Base-by-base conservation (phyloP, 306 rosid genomes). In the Sechiopsis laciniata region DNA sequence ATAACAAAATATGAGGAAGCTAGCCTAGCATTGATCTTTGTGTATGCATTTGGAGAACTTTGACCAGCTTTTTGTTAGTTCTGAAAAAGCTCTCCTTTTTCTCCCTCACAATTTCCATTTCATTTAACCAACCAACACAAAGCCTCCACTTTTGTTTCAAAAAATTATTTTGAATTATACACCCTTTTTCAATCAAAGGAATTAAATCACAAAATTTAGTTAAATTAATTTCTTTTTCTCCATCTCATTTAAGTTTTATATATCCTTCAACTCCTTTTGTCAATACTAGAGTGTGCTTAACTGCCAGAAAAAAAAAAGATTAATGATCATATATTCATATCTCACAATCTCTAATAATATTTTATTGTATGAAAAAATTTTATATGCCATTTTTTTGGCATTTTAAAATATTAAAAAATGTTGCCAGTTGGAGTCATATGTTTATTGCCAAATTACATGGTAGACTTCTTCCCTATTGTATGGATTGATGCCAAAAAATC, bases 41-140 rank as follows among this genome's bases (percentile, higher is more conserved):
- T 62, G 54, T 51, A 12, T 77, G 78, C 75, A 71, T 84, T 68
- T 77, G 74, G 78, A 60, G 16, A 60, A 81, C 83, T 84, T 83
- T 89, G 95, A 90, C 96, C 85, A 55, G 62, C 88, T 81, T 84
- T 88, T 87, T 73, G 66, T 72, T 72, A 78, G 16, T 87, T 82
- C 75, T 76, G 75, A 80, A 88, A 60, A 86, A 72, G 35, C 75
- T 78, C 77, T 82, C 80, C 80, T 63, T 80, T 63, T 37, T 35
- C 71, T 29, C 67, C 5, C 7, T 15, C 14, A 42, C 53, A 42
- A n/a, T 40, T 40, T 37, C 15, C 22, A 63, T 40, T 65, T 16
- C 4, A 8, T 24, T 14, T 8, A 20, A n/a, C 53, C 26, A n/a
- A 21, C 42, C 42, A 35, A 42, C 48, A 0, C 22, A 35, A 61